phyloP scores from a whole-genome alignment of 2,329 filamentous ascomycete genomes.

The Clonostachys rosea region DNA sequence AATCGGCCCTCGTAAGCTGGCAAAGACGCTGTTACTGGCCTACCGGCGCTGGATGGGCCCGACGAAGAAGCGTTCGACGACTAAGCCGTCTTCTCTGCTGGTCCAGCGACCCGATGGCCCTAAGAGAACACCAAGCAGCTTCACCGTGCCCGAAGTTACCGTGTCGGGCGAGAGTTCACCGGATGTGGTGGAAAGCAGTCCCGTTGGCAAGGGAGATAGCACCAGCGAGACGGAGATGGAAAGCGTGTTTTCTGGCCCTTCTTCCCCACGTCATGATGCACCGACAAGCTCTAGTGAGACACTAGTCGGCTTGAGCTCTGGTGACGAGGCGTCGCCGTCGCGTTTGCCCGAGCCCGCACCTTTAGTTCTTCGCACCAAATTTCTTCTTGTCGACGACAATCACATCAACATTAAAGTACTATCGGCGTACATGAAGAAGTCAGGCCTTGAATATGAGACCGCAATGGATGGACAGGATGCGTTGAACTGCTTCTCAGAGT shows the following conservation, averaged over 20 bases:
- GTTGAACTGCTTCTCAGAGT: conserved; percentile 14
- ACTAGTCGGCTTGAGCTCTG: too few species aligned
- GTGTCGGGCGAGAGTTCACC: neutral
- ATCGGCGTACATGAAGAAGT: conserved; percentile 24
- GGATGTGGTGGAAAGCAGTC: too few species aligned
- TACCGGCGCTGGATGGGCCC: conserved; percentile 12
- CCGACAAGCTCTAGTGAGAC: neutral
- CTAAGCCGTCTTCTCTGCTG: too few species aligned
- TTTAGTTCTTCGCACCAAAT: conserved; percentile 8
- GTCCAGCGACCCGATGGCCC: neutral
- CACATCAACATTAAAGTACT: conserved; percentile 26
- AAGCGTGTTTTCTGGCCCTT: too few species aligned
- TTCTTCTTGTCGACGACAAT: conserved; percentile 35
- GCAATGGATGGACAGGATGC: conserved; percentile 27
- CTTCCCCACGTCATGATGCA: neutral
- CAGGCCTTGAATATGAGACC: conserved; percentile 17
- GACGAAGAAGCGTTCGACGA: neutral
- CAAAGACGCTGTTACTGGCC: conserved; percentile 16
- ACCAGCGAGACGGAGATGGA: too few species aligned
- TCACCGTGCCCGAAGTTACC: neutral
- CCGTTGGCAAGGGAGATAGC: too few species aligned
- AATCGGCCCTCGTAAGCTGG: conserved; percentile 28
- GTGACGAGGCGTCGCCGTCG: too few species aligned
- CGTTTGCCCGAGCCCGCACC: too few species aligned
- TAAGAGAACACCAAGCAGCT: too few species aligned